Evolutionary conservation across 2,329 filamentous ascomycete genomes (phyloP).

Genomic region (Colletotrichum sp.): DNA sequence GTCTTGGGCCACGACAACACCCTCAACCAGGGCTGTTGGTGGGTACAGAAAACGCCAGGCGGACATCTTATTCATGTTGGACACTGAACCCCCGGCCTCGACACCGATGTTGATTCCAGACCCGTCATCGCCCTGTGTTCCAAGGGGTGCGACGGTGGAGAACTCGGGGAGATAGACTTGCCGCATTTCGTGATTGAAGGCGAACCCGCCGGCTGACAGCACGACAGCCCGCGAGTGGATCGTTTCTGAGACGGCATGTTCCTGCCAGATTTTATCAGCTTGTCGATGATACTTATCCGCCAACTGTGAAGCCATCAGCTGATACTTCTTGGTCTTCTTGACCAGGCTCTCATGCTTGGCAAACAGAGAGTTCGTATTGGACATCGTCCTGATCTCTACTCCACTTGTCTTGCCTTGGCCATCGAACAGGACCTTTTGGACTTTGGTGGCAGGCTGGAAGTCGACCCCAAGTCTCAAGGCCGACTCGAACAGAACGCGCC

Average conservation of each 20-base stretch:
- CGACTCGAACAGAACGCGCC: background rate
- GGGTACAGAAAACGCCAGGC: slow-evolving; percentile 13
- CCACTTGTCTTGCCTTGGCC: background rate
- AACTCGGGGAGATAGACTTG: background rate
- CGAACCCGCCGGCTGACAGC: slow-evolving; percentile 15
- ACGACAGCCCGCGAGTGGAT: background rate
- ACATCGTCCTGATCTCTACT: background rate
- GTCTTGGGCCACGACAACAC: slow-evolving; percentile 2
- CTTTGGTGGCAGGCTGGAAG: background rate
- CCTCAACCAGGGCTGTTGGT: slow-evolving; percentile 10
- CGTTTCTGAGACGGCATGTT: background rate
- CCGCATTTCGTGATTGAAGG: slow-evolving; percentile 6
- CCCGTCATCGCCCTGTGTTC: slow-evolving; percentile 15
- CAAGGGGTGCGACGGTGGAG: background rate
- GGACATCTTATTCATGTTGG: slow-evolving; percentile 9
- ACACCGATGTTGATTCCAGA: slow-evolving; percentile 12
- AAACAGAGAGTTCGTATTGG: background rate
- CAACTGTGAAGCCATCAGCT: background rate
- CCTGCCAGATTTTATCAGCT: background rate
- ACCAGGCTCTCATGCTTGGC: background rate
- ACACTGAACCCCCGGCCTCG: background rate
- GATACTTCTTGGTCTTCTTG: background rate
- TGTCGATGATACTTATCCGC: background rate
- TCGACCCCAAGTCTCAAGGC: background rate
- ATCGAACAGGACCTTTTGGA: background rate